These are phyloP conservation scores for Picochlorum sp. DNA, from an alignment of 139 green algal genomes.

Conservation along the genomic window DNA sequence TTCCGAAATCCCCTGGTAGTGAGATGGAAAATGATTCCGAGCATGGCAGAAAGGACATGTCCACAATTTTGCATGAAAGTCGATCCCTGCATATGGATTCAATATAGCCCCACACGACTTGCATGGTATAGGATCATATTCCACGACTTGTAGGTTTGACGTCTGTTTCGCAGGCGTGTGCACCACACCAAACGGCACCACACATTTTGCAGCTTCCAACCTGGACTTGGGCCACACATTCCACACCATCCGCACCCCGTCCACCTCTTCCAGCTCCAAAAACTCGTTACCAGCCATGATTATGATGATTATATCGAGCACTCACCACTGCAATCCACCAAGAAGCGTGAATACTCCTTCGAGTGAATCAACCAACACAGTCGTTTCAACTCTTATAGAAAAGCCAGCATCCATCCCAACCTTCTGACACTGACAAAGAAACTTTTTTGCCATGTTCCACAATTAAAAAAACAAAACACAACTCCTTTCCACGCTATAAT, in stretches of 20 bases:
- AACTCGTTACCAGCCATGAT: constrained; percentile 23
- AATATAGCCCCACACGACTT: constrained; percentile 83
- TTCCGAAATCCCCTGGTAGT: constrained; percentile 75
- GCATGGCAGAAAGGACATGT: constrained; percentile 91
- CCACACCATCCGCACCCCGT: constrained; percentile 78
- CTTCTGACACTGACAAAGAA: no score
- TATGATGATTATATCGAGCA: not conserved
- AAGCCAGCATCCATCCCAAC: no score
- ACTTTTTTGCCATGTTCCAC: no score
- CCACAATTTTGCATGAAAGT: constrained; percentile 89
- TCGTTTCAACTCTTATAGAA: no score
- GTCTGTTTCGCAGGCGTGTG: constrained; percentile 83
- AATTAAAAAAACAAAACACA: no score
- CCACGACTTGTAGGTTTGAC: constrained; percentile 69
- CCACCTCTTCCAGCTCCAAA: constrained; percentile 57
- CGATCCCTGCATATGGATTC: constrained; percentile 84
- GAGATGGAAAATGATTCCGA: constrained; percentile 92
- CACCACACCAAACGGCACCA: constrained; percentile 85
- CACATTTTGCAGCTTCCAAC: constrained; percentile 90
- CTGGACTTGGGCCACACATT: constrained; percentile 94
- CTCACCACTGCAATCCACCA: no score
- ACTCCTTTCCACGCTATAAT: no score
- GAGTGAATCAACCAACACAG: no score
- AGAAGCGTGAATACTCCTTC: no score
- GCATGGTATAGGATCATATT: constrained; percentile 92